Conservation (phyloP, 371 early-diverging fungal genomes). For the Mucor velutinosus region DNA sequence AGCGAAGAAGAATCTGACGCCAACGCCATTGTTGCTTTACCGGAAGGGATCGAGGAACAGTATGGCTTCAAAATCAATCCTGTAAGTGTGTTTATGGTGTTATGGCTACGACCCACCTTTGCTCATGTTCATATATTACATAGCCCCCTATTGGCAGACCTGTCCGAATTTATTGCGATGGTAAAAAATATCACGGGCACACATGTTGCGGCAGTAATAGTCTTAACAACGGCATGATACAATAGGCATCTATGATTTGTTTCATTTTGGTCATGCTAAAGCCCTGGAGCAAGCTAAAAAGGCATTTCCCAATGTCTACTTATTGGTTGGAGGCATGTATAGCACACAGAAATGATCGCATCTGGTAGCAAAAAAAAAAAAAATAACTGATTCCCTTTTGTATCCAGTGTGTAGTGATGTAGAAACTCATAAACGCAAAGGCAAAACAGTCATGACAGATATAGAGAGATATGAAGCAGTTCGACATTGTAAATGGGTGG, state of each 20-base stretch:
- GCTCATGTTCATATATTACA: background rate
- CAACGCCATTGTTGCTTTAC: slow-evolving; percentile 10
- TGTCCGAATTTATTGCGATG: slow-evolving; percentile 90
- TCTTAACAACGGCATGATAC: background rate
- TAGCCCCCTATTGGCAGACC: slow-evolving; percentile 76
- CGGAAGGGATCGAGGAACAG: slow-evolving; percentile 29
- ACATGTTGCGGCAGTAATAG: background rate
- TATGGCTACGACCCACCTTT: background rate
- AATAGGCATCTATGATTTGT: slow-evolving; percentile 82
- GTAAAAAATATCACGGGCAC: slow-evolving; percentile 22
- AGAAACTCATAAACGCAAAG: slow-evolving; percentile 86
- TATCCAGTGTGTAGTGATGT: slow-evolving; percentile 78
- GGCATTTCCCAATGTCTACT: slow-evolving; percentile 81
- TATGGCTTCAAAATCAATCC: slow-evolving; percentile 36
- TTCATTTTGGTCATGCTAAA: slow-evolving; percentile 95
- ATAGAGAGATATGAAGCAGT: slow-evolving; percentile 88
- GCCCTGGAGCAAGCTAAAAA: slow-evolving; percentile 95
- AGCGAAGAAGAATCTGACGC: slow-evolving; percentile 21
- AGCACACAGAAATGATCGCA: background rate
- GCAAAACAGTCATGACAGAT: slow-evolving; percentile 91
- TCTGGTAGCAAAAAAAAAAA: too few relatives aligned
- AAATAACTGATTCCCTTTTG: background rate
- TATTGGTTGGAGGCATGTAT: slow-evolving; percentile 86
- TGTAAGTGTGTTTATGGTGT: slow-evolving; percentile 8
- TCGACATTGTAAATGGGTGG: slow-evolving; percentile 96